phyloP scores from a whole-genome alignment of 1,284 basidiomycete genomes.

The Malassezia sympodialis region DNA sequence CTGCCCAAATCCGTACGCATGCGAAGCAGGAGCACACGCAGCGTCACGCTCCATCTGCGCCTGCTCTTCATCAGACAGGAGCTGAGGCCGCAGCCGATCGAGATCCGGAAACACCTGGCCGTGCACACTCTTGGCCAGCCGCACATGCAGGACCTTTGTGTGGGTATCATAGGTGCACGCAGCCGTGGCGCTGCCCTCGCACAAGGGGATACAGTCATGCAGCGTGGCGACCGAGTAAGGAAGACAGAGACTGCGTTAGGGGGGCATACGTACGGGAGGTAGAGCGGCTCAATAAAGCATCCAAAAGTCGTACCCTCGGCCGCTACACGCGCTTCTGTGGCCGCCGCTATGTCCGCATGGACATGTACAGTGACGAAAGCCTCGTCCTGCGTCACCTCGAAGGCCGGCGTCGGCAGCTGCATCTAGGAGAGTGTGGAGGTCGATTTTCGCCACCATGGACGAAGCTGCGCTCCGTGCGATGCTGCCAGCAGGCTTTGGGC shows the following conservation, averaged over 20 bases:
- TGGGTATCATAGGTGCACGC: not conserved
- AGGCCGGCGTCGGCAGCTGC: constrained; percentile 9
- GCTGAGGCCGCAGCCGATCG: constrained; percentile 6
- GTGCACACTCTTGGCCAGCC: not conserved
- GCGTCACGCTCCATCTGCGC: constrained; percentile 4
- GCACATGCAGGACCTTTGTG: not conserved
- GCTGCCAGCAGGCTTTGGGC: constrained; percentile 40
- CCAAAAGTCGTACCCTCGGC: constrained; percentile 12
- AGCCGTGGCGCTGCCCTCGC: not conserved
- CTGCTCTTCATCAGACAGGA: constrained; percentile 7
- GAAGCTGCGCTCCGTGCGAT: constrained; percentile 41
- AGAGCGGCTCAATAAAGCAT: constrained; percentile 6
- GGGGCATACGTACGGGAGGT: constrained; percentile 10
- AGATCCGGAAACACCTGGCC: constrained; percentile 4
- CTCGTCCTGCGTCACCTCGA: constrained; percentile 8
- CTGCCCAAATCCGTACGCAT: not conserved
- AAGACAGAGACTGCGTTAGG: constrained; percentile 3
- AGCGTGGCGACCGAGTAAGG: constrained; percentile 2
- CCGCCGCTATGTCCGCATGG: not conserved
- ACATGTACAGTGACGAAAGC: constrained; percentile 1
- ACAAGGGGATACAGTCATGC: not conserved
- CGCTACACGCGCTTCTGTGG: not conserved
- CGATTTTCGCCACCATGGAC: constrained; percentile 26
- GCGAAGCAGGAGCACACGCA: not conserved
- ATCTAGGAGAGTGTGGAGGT: constrained; percentile 1